Base-by-base conservation (phyloP, 805 yeast species). In the Scheffersomyces coipomensis region DNA sequence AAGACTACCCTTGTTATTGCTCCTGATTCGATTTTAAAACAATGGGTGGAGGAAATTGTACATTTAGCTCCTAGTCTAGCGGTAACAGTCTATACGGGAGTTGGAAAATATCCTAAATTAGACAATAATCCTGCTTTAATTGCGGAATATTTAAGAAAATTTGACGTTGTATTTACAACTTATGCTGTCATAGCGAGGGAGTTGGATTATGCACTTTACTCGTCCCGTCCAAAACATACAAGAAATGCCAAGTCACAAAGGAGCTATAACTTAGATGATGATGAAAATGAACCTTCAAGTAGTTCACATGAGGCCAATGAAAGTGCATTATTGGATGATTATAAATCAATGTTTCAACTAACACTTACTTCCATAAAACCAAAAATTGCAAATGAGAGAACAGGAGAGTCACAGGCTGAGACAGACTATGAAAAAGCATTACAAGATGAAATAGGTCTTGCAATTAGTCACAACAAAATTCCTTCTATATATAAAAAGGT, bases 1-100 rank as follows among this genome's bases (percentile, higher is more conserved):
- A 82, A 80, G 45, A 78, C 96, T 0, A 87, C 97, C 0, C 64
- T 93, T 31, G 82, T 93, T 19, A 80, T 93, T 3, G 85, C 95
- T 15, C 99, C 99, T 0, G 83, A 81, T 25, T 79, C 96, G 0
- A 88, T 93, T 43, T 59, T 86, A 15, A 70, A 77, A 22, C 99
- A 93, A 57, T 93, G 99, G 99, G 69, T 74, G 1, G 80, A 79
- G 17, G 99, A 91, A 63, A 70, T 90, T 5, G 50, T 55, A 4
- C 66, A 64, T 19, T 52, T 75, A 5, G 81, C 89, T 0, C 86
- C 93, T 0, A 55, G 70, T 3, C 60, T 90, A 26, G 75, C 71
- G 8, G 78, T 85, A 0, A 73, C 79, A 38, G 70, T 79, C 2
- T 90, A 91, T 60, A 66, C 67, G 23, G 96, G 96, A 0, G 42